Conservation (phyloP, 306 rosid species). For the Gillenia trifoliata region DNA sequence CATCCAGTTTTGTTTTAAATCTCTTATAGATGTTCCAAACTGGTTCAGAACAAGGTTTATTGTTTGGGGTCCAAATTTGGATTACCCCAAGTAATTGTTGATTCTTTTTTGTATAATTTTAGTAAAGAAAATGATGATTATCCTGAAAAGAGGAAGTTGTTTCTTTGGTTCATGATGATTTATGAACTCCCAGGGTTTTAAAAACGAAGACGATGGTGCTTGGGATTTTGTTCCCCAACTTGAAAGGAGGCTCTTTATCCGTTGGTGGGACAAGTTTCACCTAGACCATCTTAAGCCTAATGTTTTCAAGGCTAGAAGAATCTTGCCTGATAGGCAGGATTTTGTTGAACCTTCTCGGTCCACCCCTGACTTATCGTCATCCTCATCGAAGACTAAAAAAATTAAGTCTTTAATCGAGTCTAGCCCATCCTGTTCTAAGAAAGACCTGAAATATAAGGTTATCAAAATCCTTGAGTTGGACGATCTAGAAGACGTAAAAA, state of each 20-base stretch:
- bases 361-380: no score
- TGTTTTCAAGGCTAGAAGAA: not conserved
- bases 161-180: not conserved
- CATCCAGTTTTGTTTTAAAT: no score
- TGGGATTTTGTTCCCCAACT: not conserved
- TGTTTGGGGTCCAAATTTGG: not conserved
- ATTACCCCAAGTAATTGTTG: not conserved
- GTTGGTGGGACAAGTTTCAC: not conserved
- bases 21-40: not conserved
- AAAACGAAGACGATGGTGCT: not conserved
- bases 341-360: no score
- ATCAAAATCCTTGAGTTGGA: no score
- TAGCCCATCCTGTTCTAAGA: no score
- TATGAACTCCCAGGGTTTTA: not conserved
- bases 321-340: no score
- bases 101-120: no score
- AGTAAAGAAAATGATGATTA: not conserved
- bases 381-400: no score
- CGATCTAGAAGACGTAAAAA: no score
- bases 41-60: not conserved
- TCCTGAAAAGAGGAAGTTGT: no score
- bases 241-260: not conserved
- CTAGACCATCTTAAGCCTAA: not conserved
- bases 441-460: no score
- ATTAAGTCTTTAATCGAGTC: no score